Evolutionary conservation across 1,284 basidiomycete species (phyloP).

Genomic region (Moesziomyces sp.): DNA sequence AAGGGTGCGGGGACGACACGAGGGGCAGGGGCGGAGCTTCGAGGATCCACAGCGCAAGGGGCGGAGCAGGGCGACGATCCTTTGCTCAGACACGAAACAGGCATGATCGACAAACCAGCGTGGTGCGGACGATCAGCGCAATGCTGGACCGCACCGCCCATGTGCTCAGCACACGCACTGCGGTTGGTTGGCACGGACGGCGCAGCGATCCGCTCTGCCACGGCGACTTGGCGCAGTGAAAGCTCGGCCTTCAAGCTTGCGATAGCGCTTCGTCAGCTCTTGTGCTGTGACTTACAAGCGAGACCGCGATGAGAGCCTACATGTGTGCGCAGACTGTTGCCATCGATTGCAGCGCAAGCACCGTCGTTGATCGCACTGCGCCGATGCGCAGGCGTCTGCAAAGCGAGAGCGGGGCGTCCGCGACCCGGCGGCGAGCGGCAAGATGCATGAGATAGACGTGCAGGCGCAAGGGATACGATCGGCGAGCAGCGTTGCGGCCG

Average conservation of each 20-base stretch:
- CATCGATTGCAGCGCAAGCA: too few species aligned
- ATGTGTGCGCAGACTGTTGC: too few species aligned
- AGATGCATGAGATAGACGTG: too few species aligned
- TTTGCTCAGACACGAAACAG: slow-evolving; percentile 11
- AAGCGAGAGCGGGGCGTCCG: too few species aligned
- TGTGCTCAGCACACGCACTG: background rate
- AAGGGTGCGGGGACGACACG: background rate
- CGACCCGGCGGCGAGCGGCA: too few species aligned
- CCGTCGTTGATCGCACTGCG: too few species aligned
- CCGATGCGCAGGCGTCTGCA: too few species aligned
- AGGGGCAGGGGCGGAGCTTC: background rate
- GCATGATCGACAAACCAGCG: slow-evolving; percentile 25
- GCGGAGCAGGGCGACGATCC: slow-evolving; percentile 26
- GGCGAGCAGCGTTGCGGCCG: too few species aligned
- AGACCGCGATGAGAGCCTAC: too few species aligned
- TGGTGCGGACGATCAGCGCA: background rate
- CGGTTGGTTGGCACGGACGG: background rate
- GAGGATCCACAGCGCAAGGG: slow-evolving; percentile 13
- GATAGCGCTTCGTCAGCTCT: too few species aligned
- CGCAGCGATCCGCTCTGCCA: background rate
- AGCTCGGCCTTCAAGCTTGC: background rate
- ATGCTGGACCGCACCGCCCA: background rate
- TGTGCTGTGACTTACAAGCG: too few species aligned
- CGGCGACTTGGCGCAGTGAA: background rate
- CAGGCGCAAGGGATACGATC: too few species aligned